Base-by-base conservation (phyloP, 2,329 filamentous ascomycete genomes). In the Aspergillus quadricinctus region DNA sequence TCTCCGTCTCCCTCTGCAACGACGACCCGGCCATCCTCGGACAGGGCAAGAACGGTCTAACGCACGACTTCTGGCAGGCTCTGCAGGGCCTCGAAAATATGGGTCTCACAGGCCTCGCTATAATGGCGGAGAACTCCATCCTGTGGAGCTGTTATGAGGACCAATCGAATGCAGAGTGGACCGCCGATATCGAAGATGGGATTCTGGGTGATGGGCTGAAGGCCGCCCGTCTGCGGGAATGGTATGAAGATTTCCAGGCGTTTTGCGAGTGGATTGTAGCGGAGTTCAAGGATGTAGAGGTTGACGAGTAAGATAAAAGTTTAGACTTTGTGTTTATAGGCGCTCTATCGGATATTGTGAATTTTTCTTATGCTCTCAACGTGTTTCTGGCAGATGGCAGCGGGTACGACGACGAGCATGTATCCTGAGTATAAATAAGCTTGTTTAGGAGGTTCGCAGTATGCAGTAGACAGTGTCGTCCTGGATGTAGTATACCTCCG, bases 41-140 rank as follows among this genome's bases (percentile, higher is more conserved):
- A 8, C 90, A 96, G 66, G 89, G 89, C 56, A 84, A 82, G 6
- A 88, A 86, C 27, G 91, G 90, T 40, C 87, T 94, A 81, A 93
- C 89, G 1, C 90, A 96, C 73, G 92, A 97, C 75, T 96, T 96
- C 74, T 97, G 91, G 90, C 91, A 96, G 73, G 88, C 89, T 1
- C 77, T 97, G 21, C 92, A 96, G 73, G 92, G 90, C 0, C 94
- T 92, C 84, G 88, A 96, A 57, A 96, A 95, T 68, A 82, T 97
- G 14, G 94, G 92, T 0, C 80, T 97, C 2, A 91, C 90, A 10
- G 93, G 92, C 0, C 76, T 97, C 52, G 93, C 89, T 0, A 89
- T 87, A 56, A 80, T 99, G 64, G 93, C 92, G 0, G 92, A 97
- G 80, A 97, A 96, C 69, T 95, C 90, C 62, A 86, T 97, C 48